Base-by-base conservation (phyloP, 345 rosid genomes). In the Pugionium dolabratum region DNA sequence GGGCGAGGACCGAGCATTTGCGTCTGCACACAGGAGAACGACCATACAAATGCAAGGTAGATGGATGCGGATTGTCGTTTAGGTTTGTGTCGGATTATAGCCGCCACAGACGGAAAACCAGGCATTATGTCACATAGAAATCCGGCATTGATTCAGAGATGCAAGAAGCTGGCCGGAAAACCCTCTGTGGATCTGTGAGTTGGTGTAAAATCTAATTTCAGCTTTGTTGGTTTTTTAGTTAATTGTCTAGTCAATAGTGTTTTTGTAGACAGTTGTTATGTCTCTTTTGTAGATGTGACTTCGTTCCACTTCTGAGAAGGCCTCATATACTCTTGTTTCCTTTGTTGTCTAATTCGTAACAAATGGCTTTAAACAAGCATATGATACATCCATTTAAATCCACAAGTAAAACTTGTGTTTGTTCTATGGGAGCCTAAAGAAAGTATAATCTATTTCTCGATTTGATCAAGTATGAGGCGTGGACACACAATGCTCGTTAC, bases 1-100 rank as follows among this genome's bases (percentile, higher is more conserved):
- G 99, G 99, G 99, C 99, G 8, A 87, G 99, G 83, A 94, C 95
- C 0, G 99, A 94, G 81, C 99, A 94, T 78, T 78, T 90, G 52
- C 80, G 99, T 53, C 84, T 94, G 64, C 99, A 94, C 76, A 94
- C 96, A 0, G 99, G 97, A 5, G 99, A 90, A 72, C 83, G 90
- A 59, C 99, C 99, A 1, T 88, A 90, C 82, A 67, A 75, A 46
- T 90, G 99, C 78, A 83, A 86, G 81, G 82, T 90, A 0, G 90
- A 84, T 31, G 93, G 81, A 6, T 94, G 97, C 29, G 93, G 85
- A 40, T 83, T 82, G 46, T 85, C 96, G 52, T 94, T 94, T 82
- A 87, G 96, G 84, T 94, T 88, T 71, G 97, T 94, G 26, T 94
- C 97, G 27, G 99, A 94, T 66, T 88, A 79, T 60, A 94, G 97